Evolutionary conservation across 2,329 filamentous ascomycete genomes (phyloP).

Genomic region (Clarireedia hainanense): DNA sequence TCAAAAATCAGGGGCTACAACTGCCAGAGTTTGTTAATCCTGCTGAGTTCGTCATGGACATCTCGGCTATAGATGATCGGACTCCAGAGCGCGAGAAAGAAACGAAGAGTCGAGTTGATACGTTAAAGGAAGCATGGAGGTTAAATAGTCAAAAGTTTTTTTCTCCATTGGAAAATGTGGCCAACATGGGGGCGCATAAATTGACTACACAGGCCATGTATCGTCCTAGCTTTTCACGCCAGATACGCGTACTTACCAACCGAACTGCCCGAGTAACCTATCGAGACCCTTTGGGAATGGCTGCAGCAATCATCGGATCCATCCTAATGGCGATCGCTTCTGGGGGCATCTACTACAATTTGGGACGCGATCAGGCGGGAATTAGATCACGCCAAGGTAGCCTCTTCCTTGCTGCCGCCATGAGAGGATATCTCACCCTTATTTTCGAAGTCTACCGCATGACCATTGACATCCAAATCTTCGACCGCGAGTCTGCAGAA

Average conservation of each 20-base stretch:
- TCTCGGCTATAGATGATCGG: background rate
- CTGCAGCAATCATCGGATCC: constrained; percentile 45
- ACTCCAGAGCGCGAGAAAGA: background rate
- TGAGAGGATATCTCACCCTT: constrained; percentile 48
- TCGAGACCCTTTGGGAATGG: constrained; percentile 47
- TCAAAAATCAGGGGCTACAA: background rate
- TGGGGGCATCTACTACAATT: background rate
- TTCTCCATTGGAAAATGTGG: background rate
- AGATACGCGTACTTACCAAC: constrained; percentile 38
- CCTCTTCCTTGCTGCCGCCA: constrained; percentile 34
- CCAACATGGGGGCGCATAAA: background rate
- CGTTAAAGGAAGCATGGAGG: background rate
- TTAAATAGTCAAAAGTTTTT: background rate
- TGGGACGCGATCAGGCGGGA: background rate
- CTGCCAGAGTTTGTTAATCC: background rate
- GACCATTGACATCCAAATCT: constrained; percentile 46
- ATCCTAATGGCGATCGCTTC: constrained; percentile 28
- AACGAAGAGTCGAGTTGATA: background rate
- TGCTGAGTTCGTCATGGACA: background rate
- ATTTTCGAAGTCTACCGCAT: constrained; percentile 48
- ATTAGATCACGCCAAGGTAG: background rate
- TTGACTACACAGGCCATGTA: too few species aligned
- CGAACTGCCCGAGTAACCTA: constrained; percentile 44
- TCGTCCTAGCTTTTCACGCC: too few species aligned
- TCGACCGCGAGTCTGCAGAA: constrained; percentile 48